phyloP scores from a whole-genome alignment of 1,139 yeast genomes.

The Scheffersomyces parashehatae region DNA sequence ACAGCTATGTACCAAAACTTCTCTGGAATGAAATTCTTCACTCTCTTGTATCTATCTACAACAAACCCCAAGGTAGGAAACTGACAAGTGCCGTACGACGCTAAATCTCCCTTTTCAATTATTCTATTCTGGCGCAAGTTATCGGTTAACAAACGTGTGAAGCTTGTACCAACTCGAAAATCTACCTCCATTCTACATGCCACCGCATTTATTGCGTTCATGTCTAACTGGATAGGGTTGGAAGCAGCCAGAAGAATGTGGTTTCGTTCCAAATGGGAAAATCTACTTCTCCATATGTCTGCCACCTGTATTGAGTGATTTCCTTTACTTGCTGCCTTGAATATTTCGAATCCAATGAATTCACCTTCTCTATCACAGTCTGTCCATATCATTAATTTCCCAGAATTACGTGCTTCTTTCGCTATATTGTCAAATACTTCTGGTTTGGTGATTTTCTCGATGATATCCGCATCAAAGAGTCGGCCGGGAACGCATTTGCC shows the following conservation, averaged over 20 bases:
- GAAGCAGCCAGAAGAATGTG: conserved; percentile 79
- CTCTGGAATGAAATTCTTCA: conserved; percentile 70
- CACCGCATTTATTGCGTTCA: conserved; percentile 79
- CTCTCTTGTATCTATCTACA: conserved; percentile 86
- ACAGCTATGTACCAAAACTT: conserved; percentile 75
- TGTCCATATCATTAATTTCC: conserved; percentile 89
- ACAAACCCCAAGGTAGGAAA: conserved; percentile 97
- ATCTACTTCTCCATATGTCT: conserved; percentile 70
- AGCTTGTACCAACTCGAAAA: conserved; percentile 84
- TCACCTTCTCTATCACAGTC: conserved; percentile 99
- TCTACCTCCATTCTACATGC: conserved; percentile 85
- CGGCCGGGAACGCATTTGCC: conserved; percentile 63
- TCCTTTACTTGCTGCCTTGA: conserved; percentile 60
- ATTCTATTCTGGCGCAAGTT: conserved; percentile 34
- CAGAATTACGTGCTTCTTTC: conserved; percentile 60
- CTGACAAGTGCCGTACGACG: conserved; percentile 92
- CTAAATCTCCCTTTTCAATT: conserved; percentile 26
- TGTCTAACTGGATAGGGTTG: conserved; percentile 63
- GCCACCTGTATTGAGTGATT: conserved; percentile 50
- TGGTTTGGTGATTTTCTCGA: conserved; percentile 38
- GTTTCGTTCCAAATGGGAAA: conserved; percentile 78
- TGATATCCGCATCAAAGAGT: conserved; percentile 67
- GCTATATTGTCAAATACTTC: conserved; percentile 70
- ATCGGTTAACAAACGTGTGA: conserved; percentile 74
- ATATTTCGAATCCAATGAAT: conserved; percentile 86